A percentile compares a stretch with the other conserved stretches of the same genome.
phyloP scores from a whole-genome alignment of 106 monocot species.

The Dioscorea zingiberensis region DNA sequence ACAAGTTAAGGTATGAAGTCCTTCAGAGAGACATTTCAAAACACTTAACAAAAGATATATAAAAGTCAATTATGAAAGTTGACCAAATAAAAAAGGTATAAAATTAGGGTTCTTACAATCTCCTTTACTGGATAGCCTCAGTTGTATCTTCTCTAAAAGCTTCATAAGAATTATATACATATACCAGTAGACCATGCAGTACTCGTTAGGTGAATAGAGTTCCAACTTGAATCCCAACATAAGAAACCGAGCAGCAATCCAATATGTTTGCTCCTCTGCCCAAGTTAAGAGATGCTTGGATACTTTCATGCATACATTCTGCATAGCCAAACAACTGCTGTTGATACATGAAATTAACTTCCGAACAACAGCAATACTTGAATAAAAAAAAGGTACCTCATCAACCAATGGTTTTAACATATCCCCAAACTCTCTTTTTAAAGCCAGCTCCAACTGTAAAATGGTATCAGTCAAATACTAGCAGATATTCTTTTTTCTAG shows the following conservation, averaged over 20 bases:
- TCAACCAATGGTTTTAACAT: slow-evolving; percentile 24
- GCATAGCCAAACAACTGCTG: slow-evolving; percentile 8
- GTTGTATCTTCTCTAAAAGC: slow-evolving; percentile 69
- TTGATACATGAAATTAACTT: neutral
- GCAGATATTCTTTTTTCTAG: neutral
- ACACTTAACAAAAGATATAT: too few relatives aligned
- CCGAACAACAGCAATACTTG: neutral
- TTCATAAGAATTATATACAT: slow-evolving; percentile 72
- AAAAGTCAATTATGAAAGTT: too few relatives aligned
- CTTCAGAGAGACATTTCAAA: too few relatives aligned
- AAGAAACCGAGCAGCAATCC: slow-evolving; percentile 94
- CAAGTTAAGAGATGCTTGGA: slow-evolving; percentile 72
- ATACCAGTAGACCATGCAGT: slow-evolving; percentile 99
- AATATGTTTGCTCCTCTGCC: slow-evolving; percentile 80
- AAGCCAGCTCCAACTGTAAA: slow-evolving; percentile 76
- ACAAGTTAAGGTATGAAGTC: too few relatives aligned
- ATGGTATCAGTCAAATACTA: slow-evolving; percentile 9
- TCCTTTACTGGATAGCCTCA: slow-evolving; percentile 24
- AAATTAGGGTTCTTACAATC: slow-evolving; percentile 6
- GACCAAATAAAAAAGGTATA: too few relatives aligned
- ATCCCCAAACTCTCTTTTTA: slow-evolving; percentile 60
- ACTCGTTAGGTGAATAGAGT: slow-evolving; percentile 74
- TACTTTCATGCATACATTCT: slow-evolving; percentile 50
- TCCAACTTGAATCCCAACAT: slow-evolving; percentile 89
- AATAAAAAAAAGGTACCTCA: slow-evolving; percentile 38